Evolutionary conservation across 2,329 filamentous ascomycete species (phyloP), one percentile per base, ranked within the genome.

Genomic region (Cephalotrichum gorgonifer): DNA sequence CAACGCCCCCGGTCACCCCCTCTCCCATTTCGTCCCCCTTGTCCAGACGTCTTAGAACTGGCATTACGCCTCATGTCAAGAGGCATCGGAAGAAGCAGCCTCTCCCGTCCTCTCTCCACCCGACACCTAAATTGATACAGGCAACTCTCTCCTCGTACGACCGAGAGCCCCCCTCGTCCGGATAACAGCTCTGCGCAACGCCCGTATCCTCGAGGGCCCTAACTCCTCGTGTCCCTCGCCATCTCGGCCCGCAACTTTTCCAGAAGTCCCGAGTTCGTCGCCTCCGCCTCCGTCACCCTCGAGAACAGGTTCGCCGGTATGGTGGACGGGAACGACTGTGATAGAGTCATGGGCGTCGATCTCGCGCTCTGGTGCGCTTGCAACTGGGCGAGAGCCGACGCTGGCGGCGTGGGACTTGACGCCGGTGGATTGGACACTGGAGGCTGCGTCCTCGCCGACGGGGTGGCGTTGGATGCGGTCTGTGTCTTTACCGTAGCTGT

Each of bases 261-360:
- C 17, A 48, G 25, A 11, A 48, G 46, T 27, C 33, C 46, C 7
- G 46, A 25, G 12, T 48, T 48, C 2, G 46, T 48, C 26, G 46
- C 46, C 26, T 48, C 46, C 2, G 46, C 46, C 46, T 48, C 46
- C 25, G 46, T 48, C 14, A 48, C 46, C n/a, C 46, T 25, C 35
- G 46, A 48, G 46, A 48, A 48, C 38, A 48, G 38, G 17, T 48
- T 48, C 17, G 46, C 46, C 15, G 46, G 46, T 4, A 48, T 48
- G 4, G 35, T 43, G 9, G 35, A 43, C 27, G 46, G 39, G 22
- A 27, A 26, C 41, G 46, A 48, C 38, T 42, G 35, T 27, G 46
- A 48, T n/a, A 48, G 35, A 17, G 46, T 48, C 26, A 43, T 20
- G 15, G 46, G 35, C 12, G 45, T 41, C 45, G 45, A 30, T 14